These are phyloP conservation scores for Rubia yunnanensis DNA, from an alignment of 257 asterid genomes.

Conservation along the genomic window DNA sequence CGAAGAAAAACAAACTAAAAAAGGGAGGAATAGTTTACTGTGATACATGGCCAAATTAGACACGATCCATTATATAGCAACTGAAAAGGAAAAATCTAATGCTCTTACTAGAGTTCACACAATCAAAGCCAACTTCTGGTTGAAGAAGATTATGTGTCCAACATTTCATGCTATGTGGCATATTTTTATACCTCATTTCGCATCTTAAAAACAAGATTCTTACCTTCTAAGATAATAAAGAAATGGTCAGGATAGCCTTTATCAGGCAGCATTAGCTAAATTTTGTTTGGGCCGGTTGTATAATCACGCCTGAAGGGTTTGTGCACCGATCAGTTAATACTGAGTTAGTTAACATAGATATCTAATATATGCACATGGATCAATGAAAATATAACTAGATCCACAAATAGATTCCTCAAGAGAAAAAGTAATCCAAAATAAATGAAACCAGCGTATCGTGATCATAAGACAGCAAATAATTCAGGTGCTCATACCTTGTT, in stretches of 20 bases:
- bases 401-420: no score
- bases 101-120: no score
- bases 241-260: not conserved
- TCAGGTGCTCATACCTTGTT: slow-evolving; percentile 45
- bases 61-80: not conserved
- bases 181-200: not conserved
- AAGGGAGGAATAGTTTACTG: not conserved
- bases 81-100: not conserved
- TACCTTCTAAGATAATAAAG: not conserved
- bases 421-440: not conserved
- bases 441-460: not conserved
- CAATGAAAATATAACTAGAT: not conserved
- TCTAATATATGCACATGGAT: not conserved
- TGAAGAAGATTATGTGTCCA: not conserved
- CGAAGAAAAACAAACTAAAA: not conserved
- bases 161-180: not conserved
- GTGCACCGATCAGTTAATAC: not conserved
- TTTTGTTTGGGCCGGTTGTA: no score
- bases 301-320: not conserved
- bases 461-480: not conserved
- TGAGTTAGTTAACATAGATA: no score
- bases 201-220: not conserved
- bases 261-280: not conserved
- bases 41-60: not conserved
- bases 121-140: not conserved